Evolutionary conservation across 192 early-diverging fungal genomes (phyloP), one percentile per base, ranked within the genome.

Genomic region (Diversispora epigaea): DNA sequence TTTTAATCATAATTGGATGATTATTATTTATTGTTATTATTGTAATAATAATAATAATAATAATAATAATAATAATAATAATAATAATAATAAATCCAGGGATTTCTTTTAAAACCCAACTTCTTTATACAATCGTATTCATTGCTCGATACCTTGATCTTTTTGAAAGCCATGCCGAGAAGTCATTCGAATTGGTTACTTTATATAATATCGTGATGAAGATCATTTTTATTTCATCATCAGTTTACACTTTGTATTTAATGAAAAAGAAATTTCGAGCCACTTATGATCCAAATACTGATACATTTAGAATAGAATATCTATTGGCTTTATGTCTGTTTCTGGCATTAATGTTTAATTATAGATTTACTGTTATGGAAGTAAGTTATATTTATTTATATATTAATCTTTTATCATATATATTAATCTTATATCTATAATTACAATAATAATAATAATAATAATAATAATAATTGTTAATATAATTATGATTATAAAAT

Each of bases 91-190:
- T 17, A 46, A 22, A 22, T 73, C 0, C 76, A 95, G 94, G 98
- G 22, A 97, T 99, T 64, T 99, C 98, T 14, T 94, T 98, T 86
- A 99, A 99, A 82, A 90, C 96, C 0, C 98, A 99, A 85, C 84
- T 86, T 0, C 87, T 99, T 40, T 98, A 97, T 76, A 85, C 95
- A 22, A 58, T 93, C 41, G 95, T 99, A 10, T 99, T 98, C 80
- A 77, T 88, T 66, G 91, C 96, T n/a, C 92, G 98, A 62, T 99
- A 99, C 79, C 82, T 95, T 43, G 98, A 99, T 80, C 85, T 99
- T 71, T 87, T 94, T 71, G 83, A 83, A 40, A 76, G 80, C 25
- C n/a, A n/a, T n/a, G n/a, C n/a, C n/a, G n/a, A n/a, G n/a, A n/a
- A 32, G 25, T 32, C 25, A 1, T 32, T 32, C 25, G 25, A 2